Conservation (phyloP, 2,329 filamentous ascomycete genomes). For the Claviceps lovelessii region DNA sequence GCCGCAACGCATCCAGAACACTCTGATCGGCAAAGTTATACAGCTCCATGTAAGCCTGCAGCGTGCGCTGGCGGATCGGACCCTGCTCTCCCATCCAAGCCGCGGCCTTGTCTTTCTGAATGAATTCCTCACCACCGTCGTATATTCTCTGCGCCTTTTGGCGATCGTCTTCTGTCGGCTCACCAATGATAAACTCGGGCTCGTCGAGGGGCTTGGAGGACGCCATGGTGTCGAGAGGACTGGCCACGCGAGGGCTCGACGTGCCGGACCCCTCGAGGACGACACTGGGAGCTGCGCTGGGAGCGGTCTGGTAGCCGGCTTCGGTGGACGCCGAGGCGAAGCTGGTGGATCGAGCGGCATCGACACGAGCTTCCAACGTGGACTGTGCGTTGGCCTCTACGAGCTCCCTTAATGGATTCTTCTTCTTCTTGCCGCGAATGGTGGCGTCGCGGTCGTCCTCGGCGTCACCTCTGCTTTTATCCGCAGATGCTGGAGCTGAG, state of each 20-base stretch:
- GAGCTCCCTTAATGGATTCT: conserved; percentile 9
- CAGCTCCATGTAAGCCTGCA: conserved; percentile 76
- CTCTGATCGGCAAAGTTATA: conserved; percentile 77
- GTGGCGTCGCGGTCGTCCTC: conserved; percentile 16
- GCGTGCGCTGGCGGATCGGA: conserved; percentile 39
- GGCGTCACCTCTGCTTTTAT: conserved; percentile 1
- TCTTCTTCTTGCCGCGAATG: conserved; percentile 15
- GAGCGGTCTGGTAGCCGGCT: conserved; percentile 27
- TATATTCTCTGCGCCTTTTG: conserved; percentile 72
- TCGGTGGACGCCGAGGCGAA: conserved; percentile 23
- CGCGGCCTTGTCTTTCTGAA: conserved; percentile 65
- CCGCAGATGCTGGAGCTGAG: not conserved
- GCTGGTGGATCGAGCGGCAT: conserved; percentile 22
- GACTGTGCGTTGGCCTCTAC: conserved; percentile 9
- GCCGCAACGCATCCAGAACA: conserved; percentile 63
- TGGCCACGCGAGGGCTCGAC: conserved; percentile 21
- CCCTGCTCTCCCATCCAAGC: conserved; percentile 76
- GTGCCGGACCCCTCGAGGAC: conserved; percentile 27
- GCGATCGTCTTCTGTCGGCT: conserved; percentile 53
- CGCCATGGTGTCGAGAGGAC: conserved; percentile 19
- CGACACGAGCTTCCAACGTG: conserved; percentile 29
- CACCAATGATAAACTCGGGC: conserved; percentile 41
- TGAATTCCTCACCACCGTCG: conserved; percentile 69
- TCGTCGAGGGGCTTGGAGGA: conserved; percentile 36
- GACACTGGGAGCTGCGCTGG: conserved; percentile 30